A percentile compares a stretch with the other conserved stretches of the same genome.
Evolutionary conservation across 177 flowering plant species (phyloP).

Genomic region (Vitis hybrid): DNA sequence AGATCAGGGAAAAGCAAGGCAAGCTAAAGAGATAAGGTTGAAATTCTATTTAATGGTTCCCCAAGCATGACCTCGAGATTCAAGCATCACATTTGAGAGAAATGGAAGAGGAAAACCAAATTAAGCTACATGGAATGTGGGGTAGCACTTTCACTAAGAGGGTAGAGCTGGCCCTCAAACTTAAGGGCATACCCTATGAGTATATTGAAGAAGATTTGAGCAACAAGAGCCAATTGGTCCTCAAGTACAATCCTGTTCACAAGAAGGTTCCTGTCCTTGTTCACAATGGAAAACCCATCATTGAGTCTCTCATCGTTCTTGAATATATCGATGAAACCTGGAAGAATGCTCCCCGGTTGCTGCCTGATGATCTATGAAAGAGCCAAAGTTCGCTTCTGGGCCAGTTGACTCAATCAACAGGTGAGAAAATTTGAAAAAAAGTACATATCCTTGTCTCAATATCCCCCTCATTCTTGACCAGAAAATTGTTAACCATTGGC

Average conservation of each 20-base stretch:
- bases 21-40: no score
- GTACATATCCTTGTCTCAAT: no score
- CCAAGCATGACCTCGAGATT: not conserved
- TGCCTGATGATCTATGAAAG: conserved; percentile 41
- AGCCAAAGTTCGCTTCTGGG: conserved; percentile 34
- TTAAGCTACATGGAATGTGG: conserved; percentile 31
- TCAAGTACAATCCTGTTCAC: conserved; percentile 2
- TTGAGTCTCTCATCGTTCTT: conserved; percentile 36
- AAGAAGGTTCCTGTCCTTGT: conserved; percentile 35
- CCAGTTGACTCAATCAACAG: no score
- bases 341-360: conserved; percentile 20
- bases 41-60: no score
- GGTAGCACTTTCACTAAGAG: conserved; percentile 30
- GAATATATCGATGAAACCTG: conserved; percentile 50
- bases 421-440: no score
- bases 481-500: no score
- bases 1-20: no score
- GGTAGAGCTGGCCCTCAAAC: conserved; percentile 38
- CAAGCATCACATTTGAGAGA: not conserved
- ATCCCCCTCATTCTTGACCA: no score
- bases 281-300: conserved; percentile 38
- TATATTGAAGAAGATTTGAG: conserved; percentile 38
- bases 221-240: conserved; percentile 38
- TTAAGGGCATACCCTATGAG: conserved; percentile 42
- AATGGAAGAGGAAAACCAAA: conserved; percentile 29